phyloP scores from a whole-genome alignment of 2,329 filamentous ascomycete species.

The Chaetothyriales sp. region DNA sequence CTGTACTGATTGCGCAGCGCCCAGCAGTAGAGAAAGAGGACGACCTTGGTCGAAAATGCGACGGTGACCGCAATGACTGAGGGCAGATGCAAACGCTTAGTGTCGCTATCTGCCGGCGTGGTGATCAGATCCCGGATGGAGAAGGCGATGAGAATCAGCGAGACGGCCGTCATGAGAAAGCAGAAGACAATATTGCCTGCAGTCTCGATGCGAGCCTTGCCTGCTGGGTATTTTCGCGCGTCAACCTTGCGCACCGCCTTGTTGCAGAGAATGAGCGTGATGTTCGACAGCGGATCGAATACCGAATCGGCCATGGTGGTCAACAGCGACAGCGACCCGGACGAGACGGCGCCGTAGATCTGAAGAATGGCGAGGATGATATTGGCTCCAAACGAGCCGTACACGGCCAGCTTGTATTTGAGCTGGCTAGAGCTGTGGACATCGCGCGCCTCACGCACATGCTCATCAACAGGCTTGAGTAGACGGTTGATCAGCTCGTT shows the following conservation, averaged over 20 bases:
- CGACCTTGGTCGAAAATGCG: conserved; percentile 72
- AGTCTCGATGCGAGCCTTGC: conserved; percentile 87
- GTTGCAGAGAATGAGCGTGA: conserved; percentile 73
- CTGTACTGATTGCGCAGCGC: conserved; percentile 78
- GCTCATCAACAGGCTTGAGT: conserved; percentile 84
- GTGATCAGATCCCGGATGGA: conserved; percentile 55
- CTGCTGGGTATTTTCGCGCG: conserved; percentile 69
- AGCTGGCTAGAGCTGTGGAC: conserved; percentile 69
- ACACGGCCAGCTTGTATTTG: conserved; percentile 44
- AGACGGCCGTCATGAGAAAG: conserved; percentile 88
- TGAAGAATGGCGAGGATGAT: conserved; percentile 64
- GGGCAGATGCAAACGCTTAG: conserved; percentile 58
- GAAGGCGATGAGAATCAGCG: conserved; percentile 81
- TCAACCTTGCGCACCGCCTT: conserved; percentile 82
- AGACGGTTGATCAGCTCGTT: conserved; percentile 88
- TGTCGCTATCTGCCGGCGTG: conserved; percentile 33
- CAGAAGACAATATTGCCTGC: conserved; percentile 94
- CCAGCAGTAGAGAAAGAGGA: conserved; percentile 83
- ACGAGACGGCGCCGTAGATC: conserved; percentile 73
- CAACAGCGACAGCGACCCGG: conserved; percentile 84
- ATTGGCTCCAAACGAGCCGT: conserved; percentile 62
- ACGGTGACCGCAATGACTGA: conserved; percentile 72
- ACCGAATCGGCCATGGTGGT: conserved; percentile 94
- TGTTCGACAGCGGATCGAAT: conserved; percentile 80
- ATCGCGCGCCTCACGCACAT: conserved; percentile 65